Evolutionary conservation across 176 grass and related monocot species (phyloP).

Genomic region (sorghum (Sorghum bicolor)): DNA sequence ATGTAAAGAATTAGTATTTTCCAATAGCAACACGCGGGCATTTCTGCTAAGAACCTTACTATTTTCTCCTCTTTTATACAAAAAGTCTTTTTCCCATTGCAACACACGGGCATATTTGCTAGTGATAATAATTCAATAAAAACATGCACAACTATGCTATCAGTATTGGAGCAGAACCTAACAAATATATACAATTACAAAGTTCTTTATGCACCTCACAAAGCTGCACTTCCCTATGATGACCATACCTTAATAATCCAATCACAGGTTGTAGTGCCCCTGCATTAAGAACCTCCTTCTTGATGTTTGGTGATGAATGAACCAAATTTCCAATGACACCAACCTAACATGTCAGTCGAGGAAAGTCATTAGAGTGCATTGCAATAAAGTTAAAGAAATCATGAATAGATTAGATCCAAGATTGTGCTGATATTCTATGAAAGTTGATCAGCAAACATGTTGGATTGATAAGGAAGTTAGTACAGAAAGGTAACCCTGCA

Average conservation of each 20-base stretch:
- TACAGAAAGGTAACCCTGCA: not conserved
- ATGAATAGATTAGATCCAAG: conserved; percentile 4
- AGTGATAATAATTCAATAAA: not conserved
- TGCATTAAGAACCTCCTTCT: conserved; percentile 96
- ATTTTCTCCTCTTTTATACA: not conserved
- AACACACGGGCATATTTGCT: not conserved
- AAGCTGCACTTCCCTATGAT: not conserved
- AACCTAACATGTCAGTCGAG: conserved; percentile 56
- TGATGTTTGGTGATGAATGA: conserved; percentile 99
- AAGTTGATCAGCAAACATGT: not conserved
- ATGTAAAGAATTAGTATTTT: not conserved
- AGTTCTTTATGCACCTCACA: not conserved
- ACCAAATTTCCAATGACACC: conserved; percentile 99
- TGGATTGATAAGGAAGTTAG: not conserved
- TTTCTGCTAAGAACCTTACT: not conserved
- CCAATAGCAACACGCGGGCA: not conserved
- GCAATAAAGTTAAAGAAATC: conserved; percentile 17
- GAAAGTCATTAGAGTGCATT: conserved; percentile 11
- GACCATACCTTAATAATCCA: conserved; percentile 85
- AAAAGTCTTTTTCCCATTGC: not conserved
- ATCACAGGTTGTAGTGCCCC: conserved; percentile 97
- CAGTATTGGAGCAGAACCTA: conserved; percentile 5
- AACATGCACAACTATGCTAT: not conserved
- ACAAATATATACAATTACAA: not conserved
- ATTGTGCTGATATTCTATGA: not conserved